Percentiles rank a stretch among this genome's conserved stretches.
Evolutionary conservation across 2,329 filamentous ascomycete species (phyloP).

Genomic region (Grosmannia huntii): DNA sequence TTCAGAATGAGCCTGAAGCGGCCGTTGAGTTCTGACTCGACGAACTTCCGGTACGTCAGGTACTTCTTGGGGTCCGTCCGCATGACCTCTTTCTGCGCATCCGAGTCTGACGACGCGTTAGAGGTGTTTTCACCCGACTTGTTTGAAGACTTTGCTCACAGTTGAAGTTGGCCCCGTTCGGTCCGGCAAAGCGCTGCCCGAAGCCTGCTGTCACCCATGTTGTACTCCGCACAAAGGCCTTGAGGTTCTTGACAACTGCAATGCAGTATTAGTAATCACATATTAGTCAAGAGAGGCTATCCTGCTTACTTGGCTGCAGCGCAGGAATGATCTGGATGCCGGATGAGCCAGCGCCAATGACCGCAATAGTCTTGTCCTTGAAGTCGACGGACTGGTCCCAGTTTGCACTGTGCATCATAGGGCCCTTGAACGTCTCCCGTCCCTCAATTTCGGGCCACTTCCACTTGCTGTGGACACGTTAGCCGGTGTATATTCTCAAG

Average conservation of each 20-base stretch:
- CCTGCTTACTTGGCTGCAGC: background rate
- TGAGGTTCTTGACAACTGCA: conserved; percentile 10
- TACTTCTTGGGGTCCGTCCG: conserved; percentile 42
- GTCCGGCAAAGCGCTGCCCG: conserved; percentile 7
- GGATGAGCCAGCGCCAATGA: conserved; percentile 43
- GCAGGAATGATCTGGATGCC: conserved; percentile 31
- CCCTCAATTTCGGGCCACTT: conserved; percentile 41
- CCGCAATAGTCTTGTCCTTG: conserved; percentile 29
- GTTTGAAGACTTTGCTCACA: background rate
- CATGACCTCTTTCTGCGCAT: conserved; percentile 32
- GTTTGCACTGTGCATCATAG: conserved; percentile 38
- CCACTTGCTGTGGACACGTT: conserved; percentile 20
- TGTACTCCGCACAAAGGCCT: conserved; percentile 12
- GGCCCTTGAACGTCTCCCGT: conserved; percentile 33
- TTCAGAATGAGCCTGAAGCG: conserved; percentile 30
- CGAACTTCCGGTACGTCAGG: conserved; percentile 32
- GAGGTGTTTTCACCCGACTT: background rate
- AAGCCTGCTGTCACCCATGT: conserved; percentile 15
- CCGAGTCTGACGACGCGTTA: conserved; percentile 6
- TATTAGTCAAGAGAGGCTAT: too few relatives aligned
- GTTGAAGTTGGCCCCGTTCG: conserved; percentile 4
- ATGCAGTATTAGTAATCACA: background rate
- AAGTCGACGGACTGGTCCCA: conserved; percentile 39
- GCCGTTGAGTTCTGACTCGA: conserved; percentile 36
- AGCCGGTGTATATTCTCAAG: background rate